These are phyloP conservation scores for Paramecium bursaria DNA, from an alignment of 73 alveolate genomes.

Conservation along the genomic window DNA sequence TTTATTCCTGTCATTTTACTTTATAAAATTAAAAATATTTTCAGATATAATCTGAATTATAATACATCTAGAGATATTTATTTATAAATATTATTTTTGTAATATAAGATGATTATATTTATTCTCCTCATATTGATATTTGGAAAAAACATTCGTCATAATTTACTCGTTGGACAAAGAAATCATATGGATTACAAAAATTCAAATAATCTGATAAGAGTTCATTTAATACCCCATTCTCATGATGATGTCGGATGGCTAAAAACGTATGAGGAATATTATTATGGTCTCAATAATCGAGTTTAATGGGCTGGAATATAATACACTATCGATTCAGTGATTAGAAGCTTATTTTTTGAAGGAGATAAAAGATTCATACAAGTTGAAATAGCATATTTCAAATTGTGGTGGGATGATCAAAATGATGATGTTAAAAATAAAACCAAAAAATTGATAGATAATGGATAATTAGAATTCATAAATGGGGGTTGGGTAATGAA, in stretches of 20 bases:
- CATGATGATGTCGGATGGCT: constrained; percentile 99
- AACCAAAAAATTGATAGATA: constrained; percentile 79
- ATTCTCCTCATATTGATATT: too few species aligned
- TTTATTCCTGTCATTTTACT: too few species aligned
- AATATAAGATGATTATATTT: too few species aligned
- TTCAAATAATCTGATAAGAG: constrained; percentile 27
- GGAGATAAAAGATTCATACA: constrained; percentile 26
- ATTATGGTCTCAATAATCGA: constrained; percentile 54
- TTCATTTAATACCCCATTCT: constrained; percentile 93
- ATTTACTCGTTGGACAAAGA: too few species aligned
- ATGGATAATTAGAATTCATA: constrained; percentile 87
- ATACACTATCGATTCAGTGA: constrained; percentile 59
- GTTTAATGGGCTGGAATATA: constrained; percentile 65
- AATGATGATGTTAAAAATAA: constrained; percentile 75
- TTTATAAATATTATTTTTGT: too few species aligned
- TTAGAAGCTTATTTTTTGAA: constrained; percentile 28
- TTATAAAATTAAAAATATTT: too few species aligned
- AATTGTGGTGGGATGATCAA: constrained; percentile 88
- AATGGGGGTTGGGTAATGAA: constrained; percentile 95
- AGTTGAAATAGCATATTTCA: constrained; percentile 94
- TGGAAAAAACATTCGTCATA: too few species aligned
- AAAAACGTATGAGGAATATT: constrained; percentile 89
- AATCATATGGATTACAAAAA: too few species aligned
- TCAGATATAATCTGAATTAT: too few species aligned
- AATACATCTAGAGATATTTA: too few species aligned